phyloP scores from a whole-genome alignment of 192 early-diverging fungal species.

The Coemansia reversa region DNA sequence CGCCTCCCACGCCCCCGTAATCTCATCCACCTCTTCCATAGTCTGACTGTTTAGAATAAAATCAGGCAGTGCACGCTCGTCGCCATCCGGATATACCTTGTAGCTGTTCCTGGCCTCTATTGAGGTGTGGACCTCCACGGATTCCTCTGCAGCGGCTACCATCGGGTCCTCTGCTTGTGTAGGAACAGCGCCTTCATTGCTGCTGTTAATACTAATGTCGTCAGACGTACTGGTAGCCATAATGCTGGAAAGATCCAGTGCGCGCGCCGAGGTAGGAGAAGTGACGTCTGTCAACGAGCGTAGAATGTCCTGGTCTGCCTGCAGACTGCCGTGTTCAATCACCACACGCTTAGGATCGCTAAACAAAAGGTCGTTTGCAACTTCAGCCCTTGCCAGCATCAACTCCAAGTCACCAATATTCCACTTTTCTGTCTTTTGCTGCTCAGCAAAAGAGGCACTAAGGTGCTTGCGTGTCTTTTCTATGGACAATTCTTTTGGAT shows the following conservation, averaged over 20 bases:
- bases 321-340: slow-evolving; percentile 31
- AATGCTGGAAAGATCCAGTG: not conserved
- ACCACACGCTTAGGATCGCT: slow-evolving; percentile 48
- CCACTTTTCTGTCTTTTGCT: slow-evolving; percentile 8
- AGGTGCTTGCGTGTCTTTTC: slow-evolving; percentile 3
- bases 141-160: not conserved
- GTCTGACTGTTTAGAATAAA: slow-evolving; percentile 36
- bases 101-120: slow-evolving; percentile 13
- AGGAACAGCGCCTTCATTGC: not conserved
- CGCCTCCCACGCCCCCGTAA: slow-evolving; percentile 36
- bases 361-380: slow-evolving; percentile 42
- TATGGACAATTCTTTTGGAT: not conserved
- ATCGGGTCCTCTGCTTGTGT: not conserved
- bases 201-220: not conserved
- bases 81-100: slow-evolving; percentile 41
- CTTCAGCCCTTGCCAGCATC: slow-evolving; percentile 43
- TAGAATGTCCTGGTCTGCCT: slow-evolving; percentile 31
- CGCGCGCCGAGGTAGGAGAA: slow-evolving; percentile 13
- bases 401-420: slow-evolving; percentile 12
- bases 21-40: slow-evolving; percentile 38
- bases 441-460: not conserved
- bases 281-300: slow-evolving; percentile 33
- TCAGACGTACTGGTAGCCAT: not conserved
- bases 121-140: not conserved
- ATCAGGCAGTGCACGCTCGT: slow-evolving; percentile 47